phyloP scores from a whole-genome alignment of 768 basidiomycete genomes.

The Tylopilus rubrobrunneus region DNA sequence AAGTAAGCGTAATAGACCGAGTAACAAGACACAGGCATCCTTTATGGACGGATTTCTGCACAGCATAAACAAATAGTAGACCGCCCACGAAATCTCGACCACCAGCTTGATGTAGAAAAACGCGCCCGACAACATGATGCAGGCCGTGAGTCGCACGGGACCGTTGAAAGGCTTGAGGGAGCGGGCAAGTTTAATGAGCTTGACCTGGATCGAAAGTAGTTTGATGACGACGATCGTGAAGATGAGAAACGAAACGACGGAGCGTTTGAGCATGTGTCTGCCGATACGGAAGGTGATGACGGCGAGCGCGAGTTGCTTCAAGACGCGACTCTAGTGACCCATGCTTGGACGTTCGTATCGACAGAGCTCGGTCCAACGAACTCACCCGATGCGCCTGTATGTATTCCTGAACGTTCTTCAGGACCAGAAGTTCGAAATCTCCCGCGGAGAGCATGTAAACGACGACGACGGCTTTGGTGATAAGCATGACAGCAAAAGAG shows the following conservation, averaged over 20 bases:
- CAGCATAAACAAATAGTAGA: slow-evolving; percentile 25
- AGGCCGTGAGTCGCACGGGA: slow-evolving; percentile 23
- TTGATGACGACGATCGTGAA: slow-evolving; percentile 30
- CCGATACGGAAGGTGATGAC: slow-evolving; percentile 28
- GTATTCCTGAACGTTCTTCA: slow-evolving; percentile 19
- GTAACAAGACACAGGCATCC: slow-evolving; percentile 18
- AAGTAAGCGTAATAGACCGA: slow-evolving; percentile 25
- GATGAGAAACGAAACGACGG: slow-evolving; percentile 27
- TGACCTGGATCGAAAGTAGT: slow-evolving; percentile 26
- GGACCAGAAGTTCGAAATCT: slow-evolving; percentile 11
- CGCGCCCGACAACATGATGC: slow-evolving; percentile 20
- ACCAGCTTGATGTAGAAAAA: slow-evolving; percentile 28
- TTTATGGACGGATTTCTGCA: slow-evolving; percentile 27
- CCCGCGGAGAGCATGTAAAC: slow-evolving; percentile 20
- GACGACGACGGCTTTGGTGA: slow-evolving; percentile 19
- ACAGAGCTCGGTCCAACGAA: not conserved
- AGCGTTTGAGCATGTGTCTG: slow-evolving; percentile 27
- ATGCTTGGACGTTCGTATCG: not conserved
- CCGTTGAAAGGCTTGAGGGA: slow-evolving; percentile 25
- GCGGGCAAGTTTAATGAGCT: slow-evolving; percentile 26
- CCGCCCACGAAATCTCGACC: slow-evolving; percentile 26
- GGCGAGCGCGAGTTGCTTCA: slow-evolving; percentile 23
- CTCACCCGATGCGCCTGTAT: slow-evolving; percentile 19
- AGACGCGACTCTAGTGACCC: slow-evolving; percentile 15
- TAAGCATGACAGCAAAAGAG: slow-evolving; percentile 15